These are phyloP conservation scores for Colletotrichum tropicale DNA, from an alignment of 2,329 filamentous ascomycete genomes.

Conservation along the genomic window DNA sequence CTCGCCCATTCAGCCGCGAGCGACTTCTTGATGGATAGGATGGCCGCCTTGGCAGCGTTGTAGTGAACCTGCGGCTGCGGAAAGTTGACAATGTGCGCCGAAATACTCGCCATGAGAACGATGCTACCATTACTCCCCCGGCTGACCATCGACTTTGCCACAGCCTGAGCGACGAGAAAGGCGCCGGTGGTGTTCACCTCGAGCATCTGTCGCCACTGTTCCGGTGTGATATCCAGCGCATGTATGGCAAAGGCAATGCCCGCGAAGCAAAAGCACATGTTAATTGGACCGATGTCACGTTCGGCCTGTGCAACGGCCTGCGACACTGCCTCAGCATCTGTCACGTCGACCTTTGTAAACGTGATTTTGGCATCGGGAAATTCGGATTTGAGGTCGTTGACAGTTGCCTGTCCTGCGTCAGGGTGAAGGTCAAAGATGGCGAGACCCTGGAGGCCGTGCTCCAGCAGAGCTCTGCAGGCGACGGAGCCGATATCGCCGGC, in stretches of 20 bases:
- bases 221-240: not conserved
- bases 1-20: not conserved
- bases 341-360: not conserved
- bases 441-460: conserved; percentile 33
- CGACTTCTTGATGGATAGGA: not conserved
- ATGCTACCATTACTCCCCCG: not conserved
- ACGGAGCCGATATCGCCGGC: conserved; percentile 33
- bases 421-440: conserved; percentile 31
- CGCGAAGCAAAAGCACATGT: not conserved
- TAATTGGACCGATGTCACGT: not conserved
- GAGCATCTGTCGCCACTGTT: not conserved
- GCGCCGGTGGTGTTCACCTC: not conserved
- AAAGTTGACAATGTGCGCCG: not conserved
- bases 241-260: not conserved
- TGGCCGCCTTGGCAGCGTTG: not conserved
- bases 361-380: not conserved
- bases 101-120: not conserved
- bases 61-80: not conserved
- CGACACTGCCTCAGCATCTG: not conserved
- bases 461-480: conserved; percentile 30
- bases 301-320: not conserved
- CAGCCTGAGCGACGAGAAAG: not conserved
- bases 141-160: not conserved
- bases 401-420: conserved; percentile 42
- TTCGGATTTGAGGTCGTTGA: not conserved